A percentile compares a stretch with the other conserved stretches of the same genome.
Evolutionary conservation across 179 eudicot genomes (phyloP).

Genomic region (Actinidia arguta): DNA sequence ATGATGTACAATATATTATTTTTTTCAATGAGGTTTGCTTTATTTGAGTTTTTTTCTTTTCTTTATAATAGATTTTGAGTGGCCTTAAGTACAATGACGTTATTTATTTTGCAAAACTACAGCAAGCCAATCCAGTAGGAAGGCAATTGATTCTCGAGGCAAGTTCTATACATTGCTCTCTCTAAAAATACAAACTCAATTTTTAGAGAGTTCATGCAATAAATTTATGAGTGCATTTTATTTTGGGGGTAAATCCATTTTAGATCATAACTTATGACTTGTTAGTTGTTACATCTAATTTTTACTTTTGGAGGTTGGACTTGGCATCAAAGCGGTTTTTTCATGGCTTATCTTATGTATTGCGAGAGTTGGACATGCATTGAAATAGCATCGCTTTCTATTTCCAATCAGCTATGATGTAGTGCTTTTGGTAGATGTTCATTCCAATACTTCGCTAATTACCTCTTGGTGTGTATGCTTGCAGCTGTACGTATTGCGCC

Average conservation of each 20-base stretch:
- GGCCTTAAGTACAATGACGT: constrained; percentile 4
- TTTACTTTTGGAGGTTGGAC: neutral
- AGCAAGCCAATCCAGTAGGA: constrained; percentile 32
- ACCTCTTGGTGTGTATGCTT: constrained; percentile 24
- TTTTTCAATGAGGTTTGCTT: neutral
- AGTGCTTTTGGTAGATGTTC: neutral
- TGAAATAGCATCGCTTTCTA: too few relatives aligned
- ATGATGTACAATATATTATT: neutral
- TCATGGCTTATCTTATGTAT: neutral
- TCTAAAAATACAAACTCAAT: neutral
- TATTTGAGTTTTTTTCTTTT: neutral
- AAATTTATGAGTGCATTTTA: too few relatives aligned
- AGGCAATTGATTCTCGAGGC: constrained; percentile 33
- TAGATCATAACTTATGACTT: too few relatives aligned
- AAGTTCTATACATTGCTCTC: neutral
- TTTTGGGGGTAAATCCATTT: too few relatives aligned
- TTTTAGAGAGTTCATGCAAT: neutral
- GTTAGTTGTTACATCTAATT: too few relatives aligned
- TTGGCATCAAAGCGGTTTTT: neutral
- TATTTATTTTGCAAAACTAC: constrained; percentile 46
- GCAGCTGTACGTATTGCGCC: constrained; percentile 35
- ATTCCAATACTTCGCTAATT: constrained; percentile 4
- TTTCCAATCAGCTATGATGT: constrained; percentile 1
- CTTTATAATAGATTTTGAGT: neutral
- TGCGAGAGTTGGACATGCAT: too few relatives aligned